These are phyloP conservation scores for Colletotrichum melonis DNA, from an alignment of 2,329 filamentous ascomycete genomes.

Conservation along the genomic window DNA sequence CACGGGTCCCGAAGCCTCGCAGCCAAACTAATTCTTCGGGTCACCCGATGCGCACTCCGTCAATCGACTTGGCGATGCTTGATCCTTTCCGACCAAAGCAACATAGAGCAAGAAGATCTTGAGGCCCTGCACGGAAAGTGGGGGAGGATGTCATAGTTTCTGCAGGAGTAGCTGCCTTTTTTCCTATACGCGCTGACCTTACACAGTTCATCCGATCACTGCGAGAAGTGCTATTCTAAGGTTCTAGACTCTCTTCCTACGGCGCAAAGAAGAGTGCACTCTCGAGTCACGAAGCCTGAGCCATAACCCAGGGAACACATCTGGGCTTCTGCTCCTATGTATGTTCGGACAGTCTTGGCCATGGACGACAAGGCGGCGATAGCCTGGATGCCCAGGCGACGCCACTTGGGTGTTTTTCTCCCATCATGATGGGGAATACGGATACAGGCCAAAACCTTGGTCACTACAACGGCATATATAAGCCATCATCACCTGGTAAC, in stretches of 20 bases:
- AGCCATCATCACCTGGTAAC: background rate
- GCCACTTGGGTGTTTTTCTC: conserved; percentile 9
- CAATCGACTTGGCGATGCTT: background rate
- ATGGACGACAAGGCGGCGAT: conserved; percentile 4
- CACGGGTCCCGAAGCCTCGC: background rate
- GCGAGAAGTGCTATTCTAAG: background rate
- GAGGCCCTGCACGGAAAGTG: background rate
- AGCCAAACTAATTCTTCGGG: background rate
- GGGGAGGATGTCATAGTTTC: background rate
- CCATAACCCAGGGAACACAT: background rate
- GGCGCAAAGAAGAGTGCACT: background rate
- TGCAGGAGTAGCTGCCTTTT: background rate
- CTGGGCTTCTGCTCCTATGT: background rate
- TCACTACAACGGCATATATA: background rate
- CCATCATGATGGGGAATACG: background rate
- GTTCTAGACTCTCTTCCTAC: background rate
- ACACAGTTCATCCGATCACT: background rate
- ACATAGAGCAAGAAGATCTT: background rate
- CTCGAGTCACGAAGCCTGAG: conserved; percentile 11
- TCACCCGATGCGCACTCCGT: background rate
- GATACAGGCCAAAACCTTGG: background rate
- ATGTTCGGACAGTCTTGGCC: conserved; percentile 7
- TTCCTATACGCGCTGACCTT: conserved; percentile 13
- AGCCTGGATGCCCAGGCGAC: background rate
- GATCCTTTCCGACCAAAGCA: background rate